Percentiles rank a stretch among this genome's conserved stretches.
Evolutionary conservation across 2,329 filamentous ascomycete genomes (phyloP).

Genomic region (Pseudophaeomoniella oleicola): DNA sequence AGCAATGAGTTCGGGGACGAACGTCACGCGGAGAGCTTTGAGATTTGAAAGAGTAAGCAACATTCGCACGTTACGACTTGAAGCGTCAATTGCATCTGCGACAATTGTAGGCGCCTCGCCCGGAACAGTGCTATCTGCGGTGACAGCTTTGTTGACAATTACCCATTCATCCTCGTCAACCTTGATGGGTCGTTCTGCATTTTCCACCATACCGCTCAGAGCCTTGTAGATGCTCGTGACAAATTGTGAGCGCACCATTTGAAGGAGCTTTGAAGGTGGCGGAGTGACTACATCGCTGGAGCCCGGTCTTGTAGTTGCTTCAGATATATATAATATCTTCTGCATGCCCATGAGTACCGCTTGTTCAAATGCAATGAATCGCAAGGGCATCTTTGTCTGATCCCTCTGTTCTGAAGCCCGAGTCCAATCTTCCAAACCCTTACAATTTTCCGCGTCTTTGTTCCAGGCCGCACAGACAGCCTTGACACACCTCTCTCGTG

Average conservation of each 20-base stretch:
- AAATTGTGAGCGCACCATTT: slow-evolving; percentile 84
- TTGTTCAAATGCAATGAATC: slow-evolving; percentile 75
- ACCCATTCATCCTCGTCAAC: slow-evolving; percentile 42
- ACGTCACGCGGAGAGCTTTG: slow-evolving; percentile 62
- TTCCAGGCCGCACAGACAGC: slow-evolving; percentile 88
- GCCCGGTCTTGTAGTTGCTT: slow-evolving; percentile 62
- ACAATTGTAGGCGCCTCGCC: slow-evolving; percentile 22
- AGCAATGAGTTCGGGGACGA: slow-evolving; percentile 75
- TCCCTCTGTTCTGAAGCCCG: slow-evolving; percentile 68
- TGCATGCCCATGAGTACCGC: slow-evolving; percentile 75
- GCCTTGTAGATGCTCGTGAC: slow-evolving; percentile 89
- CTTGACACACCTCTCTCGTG: slow-evolving; percentile 71
- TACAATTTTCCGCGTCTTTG: slow-evolving; percentile 82
- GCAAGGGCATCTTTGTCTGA: slow-evolving; percentile 77
- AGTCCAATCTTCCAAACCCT: slow-evolving; percentile 87
- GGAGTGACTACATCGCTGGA: slow-evolving; percentile 67
- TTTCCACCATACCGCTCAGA: slow-evolving; percentile 90
- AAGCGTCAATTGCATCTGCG: slow-evolving; percentile 36
- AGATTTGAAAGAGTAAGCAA: slow-evolving; percentile 89
- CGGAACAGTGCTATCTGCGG: slow-evolving; percentile 14
- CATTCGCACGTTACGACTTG: slow-evolving; percentile 71
- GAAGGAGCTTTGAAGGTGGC: slow-evolving; percentile 72
- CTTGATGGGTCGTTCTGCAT: slow-evolving; percentile 65
- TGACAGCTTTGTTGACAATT: slow-evolving; percentile 28
- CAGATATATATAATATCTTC: slow-evolving; percentile 85